phyloP scores from a whole-genome alignment of 139 green algal species.

The Gonium pectorale region DNA sequence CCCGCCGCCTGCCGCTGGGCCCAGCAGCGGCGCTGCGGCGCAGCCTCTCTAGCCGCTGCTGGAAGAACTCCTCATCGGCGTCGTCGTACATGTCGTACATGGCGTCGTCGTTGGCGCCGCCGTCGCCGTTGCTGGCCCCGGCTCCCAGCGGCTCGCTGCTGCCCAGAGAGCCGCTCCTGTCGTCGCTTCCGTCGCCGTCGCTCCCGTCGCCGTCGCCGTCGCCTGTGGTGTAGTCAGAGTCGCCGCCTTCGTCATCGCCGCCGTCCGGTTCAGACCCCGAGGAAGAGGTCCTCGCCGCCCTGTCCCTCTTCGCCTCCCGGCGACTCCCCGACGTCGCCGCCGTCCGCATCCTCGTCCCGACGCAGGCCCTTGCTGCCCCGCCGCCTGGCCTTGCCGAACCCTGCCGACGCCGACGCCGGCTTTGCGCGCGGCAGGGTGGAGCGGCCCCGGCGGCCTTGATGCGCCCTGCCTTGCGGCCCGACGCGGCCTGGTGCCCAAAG shows the following conservation, averaged over 20 bases:
- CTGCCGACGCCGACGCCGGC: not conserved
- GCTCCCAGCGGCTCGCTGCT: not conserved
- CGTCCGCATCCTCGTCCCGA: not conserved
- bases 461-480: slow-evolving; percentile 2
- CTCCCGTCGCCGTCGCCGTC: no score
- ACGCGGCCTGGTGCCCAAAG: slow-evolving; percentile 54
- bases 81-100: no score
- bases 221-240: not conserved
- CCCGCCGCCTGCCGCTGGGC: no score
- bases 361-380: slow-evolving; percentile 9
- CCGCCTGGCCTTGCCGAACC: slow-evolving; percentile 42
- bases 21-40: not conserved
- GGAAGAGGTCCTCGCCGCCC: not conserved
- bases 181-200: not conserved
- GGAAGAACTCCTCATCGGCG: slow-evolving; percentile 47
- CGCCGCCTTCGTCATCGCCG: not conserved
- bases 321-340: not conserved
- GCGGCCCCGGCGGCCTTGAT: slow-evolving; percentile 14
- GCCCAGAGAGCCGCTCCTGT: not conserved
- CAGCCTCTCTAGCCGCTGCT: not conserved
- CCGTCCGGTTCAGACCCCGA: no score
- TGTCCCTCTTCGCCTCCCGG: not conserved
- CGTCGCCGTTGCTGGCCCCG: not conserved
- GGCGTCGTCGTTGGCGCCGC: not conserved
- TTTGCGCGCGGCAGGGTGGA: slow-evolving; percentile 46